Conservation (phyloP, 441 rosid species). For the Gossypium schwendimanii region DNA sequence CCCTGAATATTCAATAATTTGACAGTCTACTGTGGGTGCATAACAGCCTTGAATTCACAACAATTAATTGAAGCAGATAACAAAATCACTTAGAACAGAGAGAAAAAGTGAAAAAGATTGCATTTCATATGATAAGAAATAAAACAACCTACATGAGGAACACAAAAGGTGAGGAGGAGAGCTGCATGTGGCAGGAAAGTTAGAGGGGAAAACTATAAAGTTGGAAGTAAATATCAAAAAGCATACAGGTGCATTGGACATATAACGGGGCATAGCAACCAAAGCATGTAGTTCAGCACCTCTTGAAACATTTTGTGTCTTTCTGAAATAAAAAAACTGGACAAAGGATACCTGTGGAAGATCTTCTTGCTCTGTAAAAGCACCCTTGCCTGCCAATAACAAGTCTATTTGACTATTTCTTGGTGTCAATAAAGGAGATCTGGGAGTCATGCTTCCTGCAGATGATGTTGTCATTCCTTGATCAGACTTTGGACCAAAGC, state of each 20-base stretch:
- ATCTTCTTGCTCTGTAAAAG: slow-evolving; percentile 75
- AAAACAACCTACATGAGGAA: background rate
- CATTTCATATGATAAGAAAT: background rate
- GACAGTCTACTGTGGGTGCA: background rate
- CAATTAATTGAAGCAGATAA: background rate
- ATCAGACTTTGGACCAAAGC: slow-evolving; percentile 94
- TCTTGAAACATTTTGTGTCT: background rate
- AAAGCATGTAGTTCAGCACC: slow-evolving; percentile 2
- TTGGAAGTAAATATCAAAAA: background rate
- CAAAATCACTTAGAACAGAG: background rate
- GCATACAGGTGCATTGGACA: background rate
- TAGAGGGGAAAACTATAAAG: background rate
- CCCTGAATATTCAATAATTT: background rate
- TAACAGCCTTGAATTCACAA: background rate
- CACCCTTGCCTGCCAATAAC: slow-evolving; percentile 77
- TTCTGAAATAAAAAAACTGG: background rate
- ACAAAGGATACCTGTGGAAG: slow-evolving; percentile 61
- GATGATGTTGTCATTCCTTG: slow-evolving; percentile 96
- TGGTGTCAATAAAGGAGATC: slow-evolving; percentile 90
- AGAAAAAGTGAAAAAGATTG: background rate
- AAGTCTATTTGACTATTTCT: slow-evolving; percentile 81
- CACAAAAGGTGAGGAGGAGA: background rate
- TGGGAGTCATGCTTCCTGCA: slow-evolving; percentile 97
- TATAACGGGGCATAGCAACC: background rate
- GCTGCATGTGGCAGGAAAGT: background rate